phyloP scores from a whole-genome alignment of 306 rosid species.

The Carpinus fangiana region DNA sequence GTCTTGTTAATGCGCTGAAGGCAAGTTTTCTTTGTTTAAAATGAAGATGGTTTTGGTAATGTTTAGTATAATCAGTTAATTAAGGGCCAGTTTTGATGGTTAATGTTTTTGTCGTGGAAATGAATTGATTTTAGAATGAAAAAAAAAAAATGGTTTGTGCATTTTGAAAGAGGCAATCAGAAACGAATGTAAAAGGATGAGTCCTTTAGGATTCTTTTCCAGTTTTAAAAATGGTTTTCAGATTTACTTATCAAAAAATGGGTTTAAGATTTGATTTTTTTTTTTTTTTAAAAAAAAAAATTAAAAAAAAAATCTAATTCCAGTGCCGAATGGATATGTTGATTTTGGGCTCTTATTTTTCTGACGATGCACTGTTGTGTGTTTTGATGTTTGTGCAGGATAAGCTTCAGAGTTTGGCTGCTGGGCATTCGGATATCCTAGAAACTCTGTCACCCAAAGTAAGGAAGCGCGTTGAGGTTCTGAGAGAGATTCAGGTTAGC shows the following conservation, averaged over 20 bases:
- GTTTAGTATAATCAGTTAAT: background rate
- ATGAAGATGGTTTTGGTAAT: background rate
- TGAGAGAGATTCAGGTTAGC: slow-evolving; percentile 48
- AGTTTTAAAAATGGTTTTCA: background rate
- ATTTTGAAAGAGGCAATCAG: background rate
- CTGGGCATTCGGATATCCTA: slow-evolving; percentile 36
- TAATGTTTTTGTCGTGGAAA: background rate
- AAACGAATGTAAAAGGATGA: background rate
- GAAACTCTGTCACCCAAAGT: slow-evolving; percentile 40
- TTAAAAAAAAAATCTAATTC: background rate
- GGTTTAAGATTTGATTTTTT: too few species aligned
- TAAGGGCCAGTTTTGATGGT: background rate
- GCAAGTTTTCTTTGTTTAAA: slow-evolving; percentile 13
- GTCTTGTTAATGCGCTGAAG: slow-evolving; percentile 48
- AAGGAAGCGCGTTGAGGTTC: slow-evolving; percentile 45
- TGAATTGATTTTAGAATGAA: background rate
- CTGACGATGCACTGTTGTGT: background rate
- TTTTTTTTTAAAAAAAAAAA: background rate
- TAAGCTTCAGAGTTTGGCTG: slow-evolving; percentile 38
- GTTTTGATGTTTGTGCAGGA: slow-evolving; percentile 38
- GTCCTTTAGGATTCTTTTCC: background rate
- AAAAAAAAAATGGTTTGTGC: background rate
- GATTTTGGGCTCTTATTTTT: background rate
- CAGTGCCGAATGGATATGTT: background rate
- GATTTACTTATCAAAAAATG: too few species aligned